phyloP scores from a whole-genome alignment of 768 basidiomycete species.

The Mrakia hoshinonis region DNA sequence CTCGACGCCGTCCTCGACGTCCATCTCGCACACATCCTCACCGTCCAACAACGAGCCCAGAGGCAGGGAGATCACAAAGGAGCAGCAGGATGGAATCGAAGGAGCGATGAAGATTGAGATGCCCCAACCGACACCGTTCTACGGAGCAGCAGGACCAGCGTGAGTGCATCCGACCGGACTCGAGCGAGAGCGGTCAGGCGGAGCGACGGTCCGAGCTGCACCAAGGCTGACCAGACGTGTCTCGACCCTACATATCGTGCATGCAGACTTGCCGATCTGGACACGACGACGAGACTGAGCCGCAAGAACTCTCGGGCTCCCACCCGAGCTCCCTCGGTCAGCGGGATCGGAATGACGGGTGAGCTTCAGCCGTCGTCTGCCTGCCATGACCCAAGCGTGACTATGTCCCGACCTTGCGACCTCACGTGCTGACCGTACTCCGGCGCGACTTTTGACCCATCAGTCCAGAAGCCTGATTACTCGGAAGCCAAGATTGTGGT shows the following conservation, averaged over 20 bases:
- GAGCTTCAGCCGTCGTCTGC: conserved; percentile 22
- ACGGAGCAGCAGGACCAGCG: conserved; percentile 22
- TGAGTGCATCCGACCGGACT: neutral
- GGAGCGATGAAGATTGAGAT: conserved; percentile 7
- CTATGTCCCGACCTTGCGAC: conserved; percentile 1
- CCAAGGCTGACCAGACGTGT: neutral
- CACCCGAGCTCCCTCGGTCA: conserved; percentile 72
- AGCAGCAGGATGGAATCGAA: neutral
- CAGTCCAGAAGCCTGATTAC: conserved; percentile 89
- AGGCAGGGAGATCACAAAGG: neutral
- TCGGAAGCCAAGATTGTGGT: conserved; percentile 97
- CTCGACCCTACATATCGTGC: neutral
- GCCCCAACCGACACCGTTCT: conserved; percentile 17
- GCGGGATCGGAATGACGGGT: conserved; percentile 86
- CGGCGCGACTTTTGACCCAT: too few relatives aligned
- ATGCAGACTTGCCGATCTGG: conserved; percentile 23
- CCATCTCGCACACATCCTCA: conserved; percentile 1
- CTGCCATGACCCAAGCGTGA: too few relatives aligned
- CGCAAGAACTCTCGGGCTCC: conserved; percentile 53
- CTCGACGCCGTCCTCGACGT: neutral
- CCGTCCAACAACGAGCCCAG: neutral
- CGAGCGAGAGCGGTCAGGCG: neutral
- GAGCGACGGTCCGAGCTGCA: neutral
- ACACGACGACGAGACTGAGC: conserved; percentile 21
- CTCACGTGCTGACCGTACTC: neutral